A percentile compares a stretch with the other conserved stretches of the same genome.
These are phyloP conservation scores for Rhododendron williamsianum DNA, from an alignment of 148 eudicot species.

Conservation along the genomic window DNA sequence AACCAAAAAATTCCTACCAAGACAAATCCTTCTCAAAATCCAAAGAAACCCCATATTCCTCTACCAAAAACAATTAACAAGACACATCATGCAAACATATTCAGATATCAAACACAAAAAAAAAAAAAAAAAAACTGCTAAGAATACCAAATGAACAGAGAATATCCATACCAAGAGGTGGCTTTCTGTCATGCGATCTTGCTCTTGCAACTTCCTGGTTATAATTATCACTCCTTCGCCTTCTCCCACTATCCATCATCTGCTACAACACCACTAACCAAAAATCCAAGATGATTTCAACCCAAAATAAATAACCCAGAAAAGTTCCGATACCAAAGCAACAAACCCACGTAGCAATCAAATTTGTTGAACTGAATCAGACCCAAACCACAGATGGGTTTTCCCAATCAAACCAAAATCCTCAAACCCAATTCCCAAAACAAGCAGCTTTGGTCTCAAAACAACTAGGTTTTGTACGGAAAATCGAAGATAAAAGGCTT, in stretches of 20 bases:
- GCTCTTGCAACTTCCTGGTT: slow-evolving; percentile 19
- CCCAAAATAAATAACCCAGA: background rate
- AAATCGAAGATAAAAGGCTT: background rate
- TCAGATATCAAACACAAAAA: background rate
- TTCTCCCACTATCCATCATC: slow-evolving; percentile 27
- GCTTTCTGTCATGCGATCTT: slow-evolving; percentile 30
- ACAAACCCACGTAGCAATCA: background rate
- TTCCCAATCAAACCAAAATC: background rate
- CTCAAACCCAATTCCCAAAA: background rate
- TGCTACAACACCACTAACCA: background rate
- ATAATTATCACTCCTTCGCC: slow-evolving; percentile 19
- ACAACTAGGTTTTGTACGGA: background rate
- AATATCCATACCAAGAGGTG: slow-evolving; percentile 23
- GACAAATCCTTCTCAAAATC: background rate
- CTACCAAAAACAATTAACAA: background rate
- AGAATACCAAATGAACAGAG: background rate
- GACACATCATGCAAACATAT: background rate
- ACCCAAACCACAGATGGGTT: background rate
- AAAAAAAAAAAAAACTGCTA: background rate
- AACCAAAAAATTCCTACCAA: background rate
- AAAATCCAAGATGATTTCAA: background rate
- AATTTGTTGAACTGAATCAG: background rate
- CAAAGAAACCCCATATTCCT: background rate
- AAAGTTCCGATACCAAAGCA: background rate
- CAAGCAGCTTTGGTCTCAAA: background rate